Conservation (phyloP, 305 asterid genomes). For the Rubia peregrina region DNA sequence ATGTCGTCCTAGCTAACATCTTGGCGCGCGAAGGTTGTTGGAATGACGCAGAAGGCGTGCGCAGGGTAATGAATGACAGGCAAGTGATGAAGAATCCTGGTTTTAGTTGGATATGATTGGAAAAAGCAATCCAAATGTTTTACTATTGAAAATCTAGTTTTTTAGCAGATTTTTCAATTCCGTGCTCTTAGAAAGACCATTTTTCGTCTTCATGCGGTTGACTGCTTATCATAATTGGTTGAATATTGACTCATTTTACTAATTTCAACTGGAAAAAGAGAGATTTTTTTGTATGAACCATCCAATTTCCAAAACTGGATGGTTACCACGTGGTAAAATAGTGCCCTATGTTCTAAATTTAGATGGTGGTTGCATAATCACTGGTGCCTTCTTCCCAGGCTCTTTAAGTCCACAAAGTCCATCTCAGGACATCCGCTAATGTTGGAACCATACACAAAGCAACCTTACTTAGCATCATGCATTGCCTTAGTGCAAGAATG, state of each 20-base stretch:
- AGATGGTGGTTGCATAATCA: constrained; percentile 2
- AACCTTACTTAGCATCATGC: background rate
- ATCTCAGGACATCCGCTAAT: background rate
- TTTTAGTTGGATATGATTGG: constrained; percentile 43
- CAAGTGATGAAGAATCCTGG: constrained; percentile 48
- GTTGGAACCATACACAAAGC: background rate
- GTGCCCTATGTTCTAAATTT: background rate
- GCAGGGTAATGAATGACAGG: constrained; percentile 39
- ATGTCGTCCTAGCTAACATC: constrained; percentile 47
- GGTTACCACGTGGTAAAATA: constrained; percentile 6
- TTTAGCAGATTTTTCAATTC: background rate
- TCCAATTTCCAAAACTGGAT: background rate
- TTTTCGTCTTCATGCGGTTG: background rate
- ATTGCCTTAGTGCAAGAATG: background rate
- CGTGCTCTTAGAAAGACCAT: background rate
- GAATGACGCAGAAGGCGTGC: constrained; percentile 44
- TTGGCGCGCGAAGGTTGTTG: constrained; percentile 54
- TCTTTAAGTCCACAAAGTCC: constrained; percentile 14
- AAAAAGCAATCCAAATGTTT: background rate
- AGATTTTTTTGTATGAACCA: background rate
- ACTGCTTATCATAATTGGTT: background rate
- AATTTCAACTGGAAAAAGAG: background rate
- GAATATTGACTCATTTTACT: background rate
- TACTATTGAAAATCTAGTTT: background rate
- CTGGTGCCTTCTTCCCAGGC: constrained; percentile 5